These are phyloP conservation scores for Bruguiera gymnorhiza DNA, from an alignment of 345 rosid species.

Conservation along the genomic window DNA sequence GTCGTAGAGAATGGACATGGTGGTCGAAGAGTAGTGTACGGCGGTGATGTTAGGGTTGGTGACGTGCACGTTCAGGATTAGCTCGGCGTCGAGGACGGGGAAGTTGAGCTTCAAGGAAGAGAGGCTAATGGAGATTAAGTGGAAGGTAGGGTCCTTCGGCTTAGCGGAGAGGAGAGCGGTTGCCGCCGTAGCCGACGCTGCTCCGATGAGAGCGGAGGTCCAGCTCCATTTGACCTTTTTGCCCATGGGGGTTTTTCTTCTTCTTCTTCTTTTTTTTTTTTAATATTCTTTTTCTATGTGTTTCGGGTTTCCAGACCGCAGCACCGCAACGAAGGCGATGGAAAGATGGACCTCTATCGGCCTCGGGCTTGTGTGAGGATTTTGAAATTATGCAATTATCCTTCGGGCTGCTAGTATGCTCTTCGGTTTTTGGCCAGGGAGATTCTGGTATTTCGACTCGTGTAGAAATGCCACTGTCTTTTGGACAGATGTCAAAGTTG, in stretches of 20 bases:
- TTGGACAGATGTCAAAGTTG: no score
- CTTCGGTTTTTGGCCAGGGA: no score
- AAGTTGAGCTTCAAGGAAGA: constrained; percentile 73
- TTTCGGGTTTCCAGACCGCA: no score
- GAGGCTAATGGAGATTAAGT: constrained; percentile 65
- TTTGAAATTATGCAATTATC: no score
- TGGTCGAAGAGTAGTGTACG: constrained; percentile 64
- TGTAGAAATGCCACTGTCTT: no score
- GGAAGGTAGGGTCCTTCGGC: constrained; percentile 90
- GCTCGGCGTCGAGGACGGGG: constrained; percentile 69
- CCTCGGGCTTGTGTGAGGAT: no score
- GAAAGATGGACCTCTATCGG: no score
- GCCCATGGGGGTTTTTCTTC: constrained; percentile 29
- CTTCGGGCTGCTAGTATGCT: no score
- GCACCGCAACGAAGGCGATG: no score
- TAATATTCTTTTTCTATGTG: no score
- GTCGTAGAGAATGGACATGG: constrained; percentile 87
- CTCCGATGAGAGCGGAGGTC: constrained; percentile 70
- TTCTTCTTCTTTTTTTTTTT: no score
- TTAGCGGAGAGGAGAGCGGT: constrained; percentile 43
- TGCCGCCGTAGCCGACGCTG: constrained; percentile 54
- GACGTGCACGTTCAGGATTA: constrained; percentile 77
- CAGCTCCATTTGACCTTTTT: constrained; percentile 70
- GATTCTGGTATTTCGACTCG: no score
- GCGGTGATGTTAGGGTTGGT: constrained; percentile 72